phyloP scores from a whole-genome alignment of 495 filamentous ascomycete genomes.

The Aspergillus diversus region DNA sequence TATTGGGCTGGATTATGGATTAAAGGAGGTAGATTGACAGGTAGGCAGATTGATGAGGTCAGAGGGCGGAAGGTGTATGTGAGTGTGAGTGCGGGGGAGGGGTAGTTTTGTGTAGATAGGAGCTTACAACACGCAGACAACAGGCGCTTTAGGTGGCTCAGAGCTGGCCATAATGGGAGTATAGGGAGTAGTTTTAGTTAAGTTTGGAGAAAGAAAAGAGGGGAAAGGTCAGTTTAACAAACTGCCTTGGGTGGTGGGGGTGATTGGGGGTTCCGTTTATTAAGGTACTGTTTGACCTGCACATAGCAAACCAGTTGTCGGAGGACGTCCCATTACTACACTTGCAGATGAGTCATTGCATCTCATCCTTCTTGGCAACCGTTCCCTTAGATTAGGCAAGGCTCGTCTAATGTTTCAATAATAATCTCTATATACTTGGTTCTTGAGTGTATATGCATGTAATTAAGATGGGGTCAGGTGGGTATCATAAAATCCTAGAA shows the following conservation, averaged over 20 bases:
- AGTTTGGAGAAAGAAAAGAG: not conserved
- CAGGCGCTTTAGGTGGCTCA: slow-evolving; percentile 47
- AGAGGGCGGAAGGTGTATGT: not conserved
- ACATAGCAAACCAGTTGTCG: not conserved
- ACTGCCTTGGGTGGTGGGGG: not conserved
- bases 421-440: not conserved
- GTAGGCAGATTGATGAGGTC: not conserved
- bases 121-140: slow-evolving; percentile 82
- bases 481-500: slow-evolving; percentile 30
- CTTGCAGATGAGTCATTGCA: slow-evolving; percentile 3
- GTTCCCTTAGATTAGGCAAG: not conserved
- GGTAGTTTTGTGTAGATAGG: slow-evolving; percentile 15
- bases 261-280: not conserved
- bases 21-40: not conserved
- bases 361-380: not conserved
- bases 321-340: not conserved
- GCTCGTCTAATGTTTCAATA: not conserved
- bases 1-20: not conserved
- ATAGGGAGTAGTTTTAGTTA: slow-evolving; percentile 11
- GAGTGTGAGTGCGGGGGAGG: slow-evolving; percentile 2
- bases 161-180: slow-evolving; percentile 33
- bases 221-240: not conserved
- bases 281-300: not conserved
- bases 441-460: slow-evolving; percentile 7
- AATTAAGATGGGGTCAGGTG: slow-evolving; percentile 8